Evolutionary conservation across 2,329 filamentous ascomycete species (phyloP).

Genomic region (Tolypocladium capitatum): DNA sequence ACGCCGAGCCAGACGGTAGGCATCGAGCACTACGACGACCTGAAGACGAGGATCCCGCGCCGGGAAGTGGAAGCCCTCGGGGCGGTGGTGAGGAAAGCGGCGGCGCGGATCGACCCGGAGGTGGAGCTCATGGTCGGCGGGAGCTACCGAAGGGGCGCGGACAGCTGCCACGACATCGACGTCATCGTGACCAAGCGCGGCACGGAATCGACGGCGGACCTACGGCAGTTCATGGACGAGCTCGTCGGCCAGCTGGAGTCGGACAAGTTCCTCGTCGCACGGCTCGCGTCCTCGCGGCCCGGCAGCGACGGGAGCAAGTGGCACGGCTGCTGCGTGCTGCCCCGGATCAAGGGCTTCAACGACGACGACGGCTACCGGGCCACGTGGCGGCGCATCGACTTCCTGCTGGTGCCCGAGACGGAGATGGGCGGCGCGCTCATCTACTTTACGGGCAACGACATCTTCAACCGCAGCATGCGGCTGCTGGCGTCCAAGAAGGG

Average conservation of each 20-base stretch:
- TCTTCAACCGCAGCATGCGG: constrained; percentile 82
- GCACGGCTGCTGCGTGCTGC: constrained; percentile 73
- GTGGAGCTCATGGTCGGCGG: constrained; percentile 67
- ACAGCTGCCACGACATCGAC: constrained; percentile 70
- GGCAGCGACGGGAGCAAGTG: constrained; percentile 59
- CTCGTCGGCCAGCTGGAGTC: constrained; percentile 50
- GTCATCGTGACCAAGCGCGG: constrained; percentile 62
- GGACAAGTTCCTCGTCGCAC: constrained; percentile 53
- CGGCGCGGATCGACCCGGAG: constrained; percentile 44
- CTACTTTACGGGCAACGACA: constrained; percentile 94
- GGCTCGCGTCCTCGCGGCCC: constrained; percentile 43
- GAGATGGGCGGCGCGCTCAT: constrained; percentile 76
- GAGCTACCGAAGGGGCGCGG: constrained; percentile 70
- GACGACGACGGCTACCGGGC: constrained; percentile 20
- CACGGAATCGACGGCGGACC: constrained; percentile 37
- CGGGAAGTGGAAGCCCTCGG: constrained; percentile 61
- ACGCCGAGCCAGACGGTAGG: constrained; percentile 61
- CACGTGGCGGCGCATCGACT: constrained; percentile 70
- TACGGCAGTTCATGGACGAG: constrained; percentile 47
- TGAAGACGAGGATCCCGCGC: constrained; percentile 66
- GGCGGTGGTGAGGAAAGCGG: constrained; percentile 44
- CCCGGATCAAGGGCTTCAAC: constrained; percentile 22
- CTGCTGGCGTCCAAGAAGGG: constrained; percentile 66
- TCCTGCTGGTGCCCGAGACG: constrained; percentile 66
- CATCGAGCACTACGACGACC: constrained; percentile 66